Base-by-base conservation (phyloP, 1,284 basidiomycete species). In the Cutaneotrichosporon arboriforme region DNA sequence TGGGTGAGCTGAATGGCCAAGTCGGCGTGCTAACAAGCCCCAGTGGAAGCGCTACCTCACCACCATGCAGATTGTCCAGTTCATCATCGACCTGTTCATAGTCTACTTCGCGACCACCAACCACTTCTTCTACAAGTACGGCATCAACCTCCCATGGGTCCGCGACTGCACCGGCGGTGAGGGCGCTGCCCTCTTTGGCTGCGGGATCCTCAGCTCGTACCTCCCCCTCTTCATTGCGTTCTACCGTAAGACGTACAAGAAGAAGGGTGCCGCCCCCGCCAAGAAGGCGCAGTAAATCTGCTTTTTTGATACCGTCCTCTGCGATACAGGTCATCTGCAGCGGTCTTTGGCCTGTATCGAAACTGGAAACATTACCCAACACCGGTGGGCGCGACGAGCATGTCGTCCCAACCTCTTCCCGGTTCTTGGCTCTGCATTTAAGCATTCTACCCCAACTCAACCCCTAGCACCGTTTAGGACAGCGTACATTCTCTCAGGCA, bases 11-110 rank as follows among this genome's bases (percentile, higher is more conserved):
- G 10, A 31, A 31, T n/a, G 10, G 26, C 26, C 7, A 31, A 31
- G 10, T 37, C 36, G 4, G 7, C 17, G 4, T 37, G 36, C 46
- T 46, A 46, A 46, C 45, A 14, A 55, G 26, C 13, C 18, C 21
- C 61, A 90, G 88, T 97, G 93, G 92, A 97, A 97, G 80, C 91
- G 93, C 77, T 89, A 92, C 76, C 78, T 97, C 61, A 97, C 94
- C 45, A 84, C 83, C 36, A 86, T 96, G 83, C 96, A 99, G 78
- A 98, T 99, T 70, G 82, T 81, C 38, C 93, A 97, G 77, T 97
- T 97, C 71, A 75, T 97, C 61, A 86, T 97, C 66, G 92, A 97
- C 77, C 77, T 97, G 36, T 82, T 82, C 72, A 77, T 87, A 60
- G 88, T 92, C 63, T 97, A 93, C 81, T 94, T 92, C 67, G 91